These are phyloP conservation scores for Eragrostis tef DNA, from an alignment of 202 grass and related monocot genomes.

Conservation along the genomic window DNA sequence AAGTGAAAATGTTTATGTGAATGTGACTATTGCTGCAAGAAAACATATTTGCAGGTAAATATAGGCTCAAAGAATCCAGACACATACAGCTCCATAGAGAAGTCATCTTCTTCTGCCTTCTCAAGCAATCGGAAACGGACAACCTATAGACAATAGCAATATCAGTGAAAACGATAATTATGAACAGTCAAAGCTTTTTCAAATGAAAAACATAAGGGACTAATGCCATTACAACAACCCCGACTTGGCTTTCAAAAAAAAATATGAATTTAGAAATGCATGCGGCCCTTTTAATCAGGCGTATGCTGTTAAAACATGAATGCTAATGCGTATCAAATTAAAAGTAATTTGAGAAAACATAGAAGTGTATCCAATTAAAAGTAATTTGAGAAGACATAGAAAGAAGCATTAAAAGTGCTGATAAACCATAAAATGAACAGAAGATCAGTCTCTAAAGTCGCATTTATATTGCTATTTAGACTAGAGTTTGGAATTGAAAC, in stretches of 20 bases:
- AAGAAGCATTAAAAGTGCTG: neutral
- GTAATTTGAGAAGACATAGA: neutral
- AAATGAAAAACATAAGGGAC: no score
- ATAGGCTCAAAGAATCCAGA: slow-evolving; percentile 17
- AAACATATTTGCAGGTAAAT: slow-evolving; percentile 11
- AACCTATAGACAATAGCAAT: slow-evolving; percentile 51
- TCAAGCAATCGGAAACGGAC: slow-evolving; percentile 68
- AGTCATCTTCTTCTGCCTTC: slow-evolving; percentile 62
- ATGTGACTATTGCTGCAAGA: slow-evolving; percentile 1
- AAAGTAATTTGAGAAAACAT: no score
- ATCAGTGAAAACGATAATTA: neutral
- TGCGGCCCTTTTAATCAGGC: neutral
- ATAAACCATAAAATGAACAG: neutral
- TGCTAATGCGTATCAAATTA: neutral
- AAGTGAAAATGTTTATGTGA: slow-evolving; percentile 41
- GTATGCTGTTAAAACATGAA: neutral
- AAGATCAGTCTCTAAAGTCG: neutral
- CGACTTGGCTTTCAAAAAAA: neutral
- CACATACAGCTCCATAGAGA: slow-evolving; percentile 68
- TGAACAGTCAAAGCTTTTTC: no score
- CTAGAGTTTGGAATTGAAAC: neutral
- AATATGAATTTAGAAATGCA: neutral
- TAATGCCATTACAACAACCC: neutral
- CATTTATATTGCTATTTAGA: neutral
- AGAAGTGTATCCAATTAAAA: no score